Evolutionary conservation across 441 rosid genomes (phyloP), one percentile per base, ranked within the genome.

Genomic region (Kokia cookei): DNA sequence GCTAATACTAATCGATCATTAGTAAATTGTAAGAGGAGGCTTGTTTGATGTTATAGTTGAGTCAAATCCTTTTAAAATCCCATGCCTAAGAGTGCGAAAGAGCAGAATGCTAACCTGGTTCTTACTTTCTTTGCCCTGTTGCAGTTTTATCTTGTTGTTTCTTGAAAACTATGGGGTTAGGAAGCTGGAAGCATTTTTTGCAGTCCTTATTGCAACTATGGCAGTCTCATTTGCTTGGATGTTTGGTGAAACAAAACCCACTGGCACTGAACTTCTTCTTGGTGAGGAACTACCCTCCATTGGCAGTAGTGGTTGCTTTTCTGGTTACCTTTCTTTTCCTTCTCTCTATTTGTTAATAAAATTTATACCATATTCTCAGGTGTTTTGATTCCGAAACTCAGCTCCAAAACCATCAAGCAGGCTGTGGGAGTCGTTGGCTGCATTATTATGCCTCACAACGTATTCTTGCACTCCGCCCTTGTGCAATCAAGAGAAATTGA

Each of bases 401-500:
- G 94, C 81, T 90, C 98, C 3, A 88, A 73, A 85, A 93, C 99
- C 7, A 90, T 93, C 77, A 81, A 83, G 61, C 95, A 95, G 76
- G 99, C 96, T 54, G 98, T 91, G 22, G 99, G 96, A 68, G 92
- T 91, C 69, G 94, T 93, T 77, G 98, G 98, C 73, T 86, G 98
- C 78, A 86, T 94, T 65, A 94, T 94, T 71, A 95, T 93, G 98
- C 98, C 99, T 27, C 98, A 95, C 82, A 95, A 93, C 57, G 91
- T 93, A 35, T 95, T 91, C 82, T 86, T 95, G 81, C 98, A 93
- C 79, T 93, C 99, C 6, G 95, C 99, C 69, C 94, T 95, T 22
- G 98, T 95, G 32, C 98, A 91, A 77, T 95, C 97, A 14, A 83
- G 99, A 73, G 92, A 95, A 9, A 65, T 95, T 7, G 91, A 91